Evolutionary conservation across 768 basidiomycete species (phyloP).

Genomic region (Mycena amicta): DNA sequence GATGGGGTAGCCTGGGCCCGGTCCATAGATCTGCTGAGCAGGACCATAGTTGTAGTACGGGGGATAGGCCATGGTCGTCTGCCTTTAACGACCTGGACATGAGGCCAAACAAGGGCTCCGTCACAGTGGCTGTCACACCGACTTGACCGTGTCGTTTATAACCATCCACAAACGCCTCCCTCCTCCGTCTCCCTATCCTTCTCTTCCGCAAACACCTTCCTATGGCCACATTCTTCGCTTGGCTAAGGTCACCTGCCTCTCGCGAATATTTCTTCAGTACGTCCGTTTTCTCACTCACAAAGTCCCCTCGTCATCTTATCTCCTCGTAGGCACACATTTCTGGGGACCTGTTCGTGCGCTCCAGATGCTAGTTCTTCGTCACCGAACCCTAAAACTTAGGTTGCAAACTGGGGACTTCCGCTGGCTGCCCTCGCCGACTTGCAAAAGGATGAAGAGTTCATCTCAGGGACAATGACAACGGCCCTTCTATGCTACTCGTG

Average conservation of each 20-base stretch:
- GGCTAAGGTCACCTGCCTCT: slow-evolving; percentile 90
- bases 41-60: slow-evolving; percentile 1
- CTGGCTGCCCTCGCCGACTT: slow-evolving; percentile 91
- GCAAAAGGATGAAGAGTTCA: slow-evolving; percentile 92
- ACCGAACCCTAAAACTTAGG: slow-evolving; percentile 44
- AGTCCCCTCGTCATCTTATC: slow-evolving; percentile 16
- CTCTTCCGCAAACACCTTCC: too few relatives aligned
- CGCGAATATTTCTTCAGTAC: slow-evolving; percentile 94
- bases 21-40: slow-evolving; percentile 38
- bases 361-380: too few relatives aligned
- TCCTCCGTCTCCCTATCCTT: too few relatives aligned
- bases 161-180: too few relatives aligned
- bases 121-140: too few relatives aligned
- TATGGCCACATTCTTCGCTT: slow-evolving; percentile 83
- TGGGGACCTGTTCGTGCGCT: slow-evolving; percentile 88
- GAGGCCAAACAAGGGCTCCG: too few relatives aligned
- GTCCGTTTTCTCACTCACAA: slow-evolving; percentile 30
- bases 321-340: slow-evolving; percentile 83
- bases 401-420: slow-evolving; percentile 98
- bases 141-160: too few relatives aligned
- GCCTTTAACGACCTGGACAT: too few relatives aligned
- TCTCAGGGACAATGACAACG: slow-evolving; percentile 96
- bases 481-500: slow-evolving; percentile 92
- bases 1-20: slow-evolving; percentile 30
- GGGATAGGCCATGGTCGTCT: not conserved